A percentile compares a stretch with the other conserved stretches of the same genome.
phyloP scores from a whole-genome alignment of 805 yeast species.

The Lachancea meyersii region DNA sequence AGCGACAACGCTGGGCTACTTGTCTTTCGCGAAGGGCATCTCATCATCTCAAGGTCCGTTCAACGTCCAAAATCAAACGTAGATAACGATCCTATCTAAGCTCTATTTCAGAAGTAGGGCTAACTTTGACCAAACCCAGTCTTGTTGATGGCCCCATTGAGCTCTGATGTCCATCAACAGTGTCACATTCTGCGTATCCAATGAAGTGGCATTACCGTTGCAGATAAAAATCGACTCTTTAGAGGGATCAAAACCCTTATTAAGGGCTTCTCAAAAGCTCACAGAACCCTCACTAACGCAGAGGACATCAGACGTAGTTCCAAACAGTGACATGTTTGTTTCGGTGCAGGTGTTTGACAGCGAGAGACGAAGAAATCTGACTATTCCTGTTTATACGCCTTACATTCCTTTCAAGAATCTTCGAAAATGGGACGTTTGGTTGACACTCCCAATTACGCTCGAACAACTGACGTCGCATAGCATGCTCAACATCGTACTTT shows the following conservation, averaged over 20 bases:
- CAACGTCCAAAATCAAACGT: no score
- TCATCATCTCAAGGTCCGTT: no score
- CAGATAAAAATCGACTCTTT: constrained; percentile 42
- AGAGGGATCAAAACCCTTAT: constrained; percentile 39
- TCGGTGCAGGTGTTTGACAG: constrained; percentile 40
- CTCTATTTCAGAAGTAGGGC: no score
- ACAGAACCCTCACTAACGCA: constrained; percentile 42
- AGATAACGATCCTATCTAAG: no score
- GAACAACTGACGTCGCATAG: constrained; percentile 64
- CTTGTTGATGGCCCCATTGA: not conserved
- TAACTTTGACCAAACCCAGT: not conserved
- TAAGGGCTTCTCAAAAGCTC: constrained; percentile 42
- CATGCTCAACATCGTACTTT: constrained; percentile 52
- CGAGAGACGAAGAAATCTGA: constrained; percentile 41
- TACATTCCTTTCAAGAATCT: constrained; percentile 41
- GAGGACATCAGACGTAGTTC: constrained; percentile 35
- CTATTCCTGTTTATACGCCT: constrained; percentile 45
- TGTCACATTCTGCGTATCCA: constrained; percentile 51
- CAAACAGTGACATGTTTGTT: constrained; percentile 36
- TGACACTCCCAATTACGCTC: constrained; percentile 63
- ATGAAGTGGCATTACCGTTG: constrained; percentile 47
- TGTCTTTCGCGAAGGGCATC: no score
- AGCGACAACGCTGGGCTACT: not conserved
- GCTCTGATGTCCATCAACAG: constrained; percentile 30
- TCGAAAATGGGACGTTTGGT: constrained; percentile 66